These are phyloP conservation scores for Beta macrorhiza DNA, from an alignment of 179 eudicot genomes.

Conservation along the genomic window DNA sequence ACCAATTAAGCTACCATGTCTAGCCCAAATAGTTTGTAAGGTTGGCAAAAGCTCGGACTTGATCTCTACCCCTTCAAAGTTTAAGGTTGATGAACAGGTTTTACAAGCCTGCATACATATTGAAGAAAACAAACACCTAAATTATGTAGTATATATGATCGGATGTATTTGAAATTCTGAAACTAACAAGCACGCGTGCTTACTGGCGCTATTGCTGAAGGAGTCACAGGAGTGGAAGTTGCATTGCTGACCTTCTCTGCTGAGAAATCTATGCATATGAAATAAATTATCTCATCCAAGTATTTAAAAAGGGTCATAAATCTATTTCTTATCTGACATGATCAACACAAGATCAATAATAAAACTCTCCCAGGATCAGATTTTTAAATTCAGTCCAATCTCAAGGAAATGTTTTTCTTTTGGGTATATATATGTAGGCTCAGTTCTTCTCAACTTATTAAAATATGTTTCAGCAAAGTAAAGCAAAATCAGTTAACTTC, in stretches of 20 bases:
- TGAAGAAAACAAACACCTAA: not conserved
- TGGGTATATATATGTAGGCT: no score
- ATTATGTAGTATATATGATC: not conserved
- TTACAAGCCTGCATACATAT: not conserved
- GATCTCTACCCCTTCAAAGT: conserved; percentile 25
- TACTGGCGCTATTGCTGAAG: not conserved
- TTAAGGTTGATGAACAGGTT: not conserved
- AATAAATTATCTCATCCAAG: not conserved
- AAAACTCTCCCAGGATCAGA: no score
- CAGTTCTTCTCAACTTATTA: no score
- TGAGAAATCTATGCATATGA: conserved; percentile 1
- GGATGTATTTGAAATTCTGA: no score
- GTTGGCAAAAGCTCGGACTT: conserved; percentile 22
- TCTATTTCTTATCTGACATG: no score
- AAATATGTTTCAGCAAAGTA: no score
- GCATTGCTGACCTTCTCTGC: not conserved
- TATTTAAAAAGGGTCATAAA: not conserved
- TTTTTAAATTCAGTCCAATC: no score
- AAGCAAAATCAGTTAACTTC: no score
- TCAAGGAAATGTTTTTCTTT: no score
- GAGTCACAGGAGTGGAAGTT: not conserved
- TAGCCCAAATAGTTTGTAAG: conserved; percentile 23
- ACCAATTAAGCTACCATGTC: conserved; percentile 19
- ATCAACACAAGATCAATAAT: no score
- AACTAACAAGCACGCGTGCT: not conserved